Conservation (phyloP, 306 rosid species). For the Dalbergia oliveri region DNA sequence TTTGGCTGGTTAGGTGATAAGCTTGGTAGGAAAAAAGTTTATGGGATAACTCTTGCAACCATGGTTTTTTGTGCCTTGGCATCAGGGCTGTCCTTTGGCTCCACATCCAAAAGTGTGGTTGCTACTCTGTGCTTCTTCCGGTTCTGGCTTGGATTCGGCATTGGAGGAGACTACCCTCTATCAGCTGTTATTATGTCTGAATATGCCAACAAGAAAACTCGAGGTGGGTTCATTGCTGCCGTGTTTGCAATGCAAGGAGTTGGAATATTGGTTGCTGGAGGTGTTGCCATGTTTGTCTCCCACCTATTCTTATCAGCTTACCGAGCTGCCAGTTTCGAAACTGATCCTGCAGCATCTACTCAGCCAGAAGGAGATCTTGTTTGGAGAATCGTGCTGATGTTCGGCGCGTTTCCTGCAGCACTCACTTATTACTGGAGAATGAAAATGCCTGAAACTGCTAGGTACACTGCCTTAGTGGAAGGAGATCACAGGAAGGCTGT, state of each 20-base stretch:
- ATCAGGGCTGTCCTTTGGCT: slow-evolving; percentile 68
- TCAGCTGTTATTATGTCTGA: slow-evolving; percentile 85
- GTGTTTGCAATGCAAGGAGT: slow-evolving; percentile 86
- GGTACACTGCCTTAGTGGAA: slow-evolving; percentile 75
- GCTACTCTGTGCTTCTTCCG: slow-evolving; percentile 63
- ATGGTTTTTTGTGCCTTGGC: slow-evolving; percentile 70
- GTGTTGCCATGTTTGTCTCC: slow-evolving; percentile 62
- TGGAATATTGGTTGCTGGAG: slow-evolving; percentile 69
- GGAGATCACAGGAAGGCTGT: slow-evolving; percentile 58
- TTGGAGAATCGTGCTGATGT: slow-evolving; percentile 76
- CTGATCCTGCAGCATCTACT: slow-evolving; percentile 46
- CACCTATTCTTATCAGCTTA: slow-evolving; percentile 30
- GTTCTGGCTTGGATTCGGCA: slow-evolving; percentile 69
- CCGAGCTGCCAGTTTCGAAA: slow-evolving; percentile 45
- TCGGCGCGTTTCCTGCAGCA: slow-evolving; percentile 67
- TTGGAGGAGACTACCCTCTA: slow-evolving; percentile 76
- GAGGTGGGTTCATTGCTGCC: slow-evolving; percentile 71
- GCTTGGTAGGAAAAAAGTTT: slow-evolving; percentile 65
- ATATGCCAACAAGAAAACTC: slow-evolving; percentile 61
- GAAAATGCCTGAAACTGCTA: slow-evolving; percentile 75
- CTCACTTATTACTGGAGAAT: slow-evolving; percentile 64
- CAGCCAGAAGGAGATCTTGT: slow-evolving; percentile 66
- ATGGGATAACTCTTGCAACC: slow-evolving; percentile 62
- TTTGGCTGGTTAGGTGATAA: slow-evolving; percentile 78
- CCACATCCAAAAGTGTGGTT: slow-evolving; percentile 57